phyloP scores from a whole-genome alignment of 768 basidiomycete species.

The Boletus bicolor region DNA sequence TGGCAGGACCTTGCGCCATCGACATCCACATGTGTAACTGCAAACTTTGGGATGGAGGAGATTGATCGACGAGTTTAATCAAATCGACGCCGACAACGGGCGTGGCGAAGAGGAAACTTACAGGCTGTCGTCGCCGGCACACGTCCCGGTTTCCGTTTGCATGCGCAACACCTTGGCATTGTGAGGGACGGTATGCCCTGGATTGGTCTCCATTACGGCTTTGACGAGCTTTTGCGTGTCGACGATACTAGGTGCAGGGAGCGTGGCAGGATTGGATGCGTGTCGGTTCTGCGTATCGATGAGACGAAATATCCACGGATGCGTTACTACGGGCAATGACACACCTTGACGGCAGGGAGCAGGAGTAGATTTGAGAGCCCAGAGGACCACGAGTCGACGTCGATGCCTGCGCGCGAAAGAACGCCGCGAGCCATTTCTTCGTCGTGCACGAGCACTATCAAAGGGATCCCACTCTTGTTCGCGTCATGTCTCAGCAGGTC shows the following conservation, averaged over 20 bases:
- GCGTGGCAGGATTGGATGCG: neutral
- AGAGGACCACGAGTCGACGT: conserved; percentile 39
- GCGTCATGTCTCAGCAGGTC: conserved; percentile 21
- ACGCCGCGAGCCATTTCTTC: conserved; percentile 38
- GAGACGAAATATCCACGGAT: neutral
- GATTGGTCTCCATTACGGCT: conserved; percentile 37
- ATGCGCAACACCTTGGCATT: conserved; percentile 36
- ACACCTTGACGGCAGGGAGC: conserved; percentile 3
- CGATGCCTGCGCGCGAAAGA: conserved; percentile 41
- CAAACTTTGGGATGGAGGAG: conserved; percentile 27
- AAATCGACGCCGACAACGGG: neutral
- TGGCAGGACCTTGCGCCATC: conserved; percentile 44
- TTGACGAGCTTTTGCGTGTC: conserved; percentile 39
- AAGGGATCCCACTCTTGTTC: conserved; percentile 27
- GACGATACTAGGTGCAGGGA: conserved; percentile 36
- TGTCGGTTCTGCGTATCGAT: conserved; percentile 9
- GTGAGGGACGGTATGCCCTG: conserved; percentile 24
- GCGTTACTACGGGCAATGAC: neutral
- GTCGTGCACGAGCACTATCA: conserved; percentile 48
- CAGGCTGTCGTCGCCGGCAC: conserved; percentile 54
- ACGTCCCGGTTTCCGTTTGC: conserved; percentile 35
- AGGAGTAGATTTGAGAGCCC: conserved; percentile 33
- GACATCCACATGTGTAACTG: conserved; percentile 44
- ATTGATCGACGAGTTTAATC: neutral
- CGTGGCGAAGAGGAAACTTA: conserved; percentile 23